These are phyloP conservation scores for Truncatella angustata DNA, from an alignment of 2,329 filamentous ascomycete genomes.

Conservation along the genomic window DNA sequence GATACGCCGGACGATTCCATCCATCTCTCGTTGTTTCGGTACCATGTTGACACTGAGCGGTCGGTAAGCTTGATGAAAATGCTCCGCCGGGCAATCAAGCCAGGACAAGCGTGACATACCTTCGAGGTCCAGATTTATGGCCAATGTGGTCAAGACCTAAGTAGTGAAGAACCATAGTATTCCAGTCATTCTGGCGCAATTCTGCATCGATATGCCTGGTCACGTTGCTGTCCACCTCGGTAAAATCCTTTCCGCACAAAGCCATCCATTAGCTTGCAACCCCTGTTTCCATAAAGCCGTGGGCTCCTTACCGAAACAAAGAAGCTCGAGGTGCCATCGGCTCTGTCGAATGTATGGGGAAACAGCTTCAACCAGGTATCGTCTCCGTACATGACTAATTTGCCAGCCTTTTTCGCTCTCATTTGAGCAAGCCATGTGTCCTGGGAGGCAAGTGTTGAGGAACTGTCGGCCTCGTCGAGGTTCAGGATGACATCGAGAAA, in stretches of 20 bases:
- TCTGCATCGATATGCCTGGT: slow-evolving; percentile 83
- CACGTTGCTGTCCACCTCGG: slow-evolving; percentile 96
- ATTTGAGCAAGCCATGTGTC: slow-evolving; percentile 97
- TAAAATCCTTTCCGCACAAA: slow-evolving; percentile 72
- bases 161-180: slow-evolving; percentile 91
- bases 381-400: slow-evolving; percentile 92
- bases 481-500: slow-evolving; percentile 97
- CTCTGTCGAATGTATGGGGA: slow-evolving; percentile 78
- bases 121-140: slow-evolving; percentile 87
- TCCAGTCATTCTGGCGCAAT: slow-evolving; percentile 78
- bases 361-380: slow-evolving; percentile 99
- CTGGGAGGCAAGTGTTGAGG: slow-evolving; percentile 81
- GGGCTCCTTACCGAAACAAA: slow-evolving; percentile 74
- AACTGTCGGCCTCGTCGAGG: slow-evolving; percentile 90
- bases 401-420: slow-evolving; percentile 68
- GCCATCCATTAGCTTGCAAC: slow-evolving; percentile 14
- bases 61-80: background rate
- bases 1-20: slow-evolving; percentile 72
- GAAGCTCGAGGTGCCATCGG: slow-evolving; percentile 94
- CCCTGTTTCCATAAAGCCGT: slow-evolving; percentile 38
- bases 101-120: slow-evolving; percentile 42
- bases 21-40: slow-evolving; percentile 93
- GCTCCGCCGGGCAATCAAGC: background rate
- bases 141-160: slow-evolving; percentile 96
- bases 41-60: slow-evolving; percentile 77